These are phyloP conservation scores for Pseudisothecium myosuroides DNA, from an alignment of 225 moss, liverwort and hornwort genomes.

Conservation along the genomic window DNA sequence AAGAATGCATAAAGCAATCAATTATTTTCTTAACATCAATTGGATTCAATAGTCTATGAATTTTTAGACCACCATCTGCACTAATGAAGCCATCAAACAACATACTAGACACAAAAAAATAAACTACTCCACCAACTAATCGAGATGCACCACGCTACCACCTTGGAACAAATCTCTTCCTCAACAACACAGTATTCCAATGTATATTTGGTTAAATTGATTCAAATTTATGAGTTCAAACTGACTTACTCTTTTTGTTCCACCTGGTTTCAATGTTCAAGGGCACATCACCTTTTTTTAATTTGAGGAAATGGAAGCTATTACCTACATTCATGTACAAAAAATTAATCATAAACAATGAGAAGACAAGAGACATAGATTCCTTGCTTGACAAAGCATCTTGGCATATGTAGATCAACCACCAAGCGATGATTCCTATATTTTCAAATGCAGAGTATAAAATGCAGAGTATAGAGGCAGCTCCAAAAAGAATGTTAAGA, in stretches of 20 bases:
- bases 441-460: neutral
- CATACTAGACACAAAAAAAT: neutral
- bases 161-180: neutral
- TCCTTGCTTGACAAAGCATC: neutral
- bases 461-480: neutral
- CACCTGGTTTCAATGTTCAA: no score
- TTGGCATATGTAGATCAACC: accelerated
- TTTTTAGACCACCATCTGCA: no score
- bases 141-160: accelerated
- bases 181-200: neutral
- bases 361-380: neutral
- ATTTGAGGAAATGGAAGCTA: accelerated
- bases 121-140: neutral
- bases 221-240: neutral
- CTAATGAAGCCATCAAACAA: neutral
- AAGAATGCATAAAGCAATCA: neutral
- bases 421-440: neutral
- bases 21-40: no score
- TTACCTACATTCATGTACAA: neutral
- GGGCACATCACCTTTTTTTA: neutral
- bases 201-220: neutral
- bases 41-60: no score
- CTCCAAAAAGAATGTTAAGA: neutral
- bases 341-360: neutral
- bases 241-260: neutral